These are phyloP conservation scores for Mrakia hoshinonis DNA, from an alignment of 768 basidiomycete species.

Conservation along the genomic window DNA sequence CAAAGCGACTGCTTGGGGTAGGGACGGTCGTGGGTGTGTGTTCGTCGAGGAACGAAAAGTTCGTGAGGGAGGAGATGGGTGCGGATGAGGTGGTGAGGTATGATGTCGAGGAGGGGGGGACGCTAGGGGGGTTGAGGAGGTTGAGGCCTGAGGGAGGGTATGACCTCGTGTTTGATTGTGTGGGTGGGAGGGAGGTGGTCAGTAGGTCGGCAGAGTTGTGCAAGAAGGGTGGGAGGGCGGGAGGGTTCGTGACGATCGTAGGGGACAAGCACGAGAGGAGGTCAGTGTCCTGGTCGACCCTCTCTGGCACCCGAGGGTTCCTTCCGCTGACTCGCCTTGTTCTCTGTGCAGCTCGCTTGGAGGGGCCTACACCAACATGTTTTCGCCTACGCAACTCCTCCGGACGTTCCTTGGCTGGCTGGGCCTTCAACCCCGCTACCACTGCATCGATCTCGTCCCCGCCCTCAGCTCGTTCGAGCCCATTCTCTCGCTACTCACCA, in stretches of 20 bases:
- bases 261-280: slow-evolving; percentile 32
- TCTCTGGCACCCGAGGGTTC: neutral
- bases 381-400: neutral
- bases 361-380: slow-evolving; percentile 8
- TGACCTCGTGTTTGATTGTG: slow-evolving; percentile 55
- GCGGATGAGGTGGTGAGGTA: slow-evolving; percentile 53
- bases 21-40: slow-evolving; percentile 52
- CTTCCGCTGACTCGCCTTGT: neutral
- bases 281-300: neutral
- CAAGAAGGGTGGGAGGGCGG: neutral
- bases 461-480: slow-evolving; percentile 4
- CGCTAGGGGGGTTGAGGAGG: slow-evolving; percentile 25
- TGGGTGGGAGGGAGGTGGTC: slow-evolving; percentile 45
- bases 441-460: slow-evolving; percentile 25
- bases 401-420: slow-evolving; percentile 26
- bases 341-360: neutral
- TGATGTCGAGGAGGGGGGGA: slow-evolving; percentile 10
- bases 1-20: slow-evolving; percentile 44
- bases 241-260: slow-evolving; percentile 31
- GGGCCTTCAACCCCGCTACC: slow-evolving; percentile 16
- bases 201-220: neutral
- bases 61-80: slow-evolving; percentile 50
- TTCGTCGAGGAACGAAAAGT: slow-evolving; percentile 53
- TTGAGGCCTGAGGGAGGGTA: slow-evolving; percentile 38
- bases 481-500: slow-evolving; percentile 15